Base-by-base conservation (phyloP, 2,329 filamentous ascomycete genomes). In the Incumbomyces delicatus region DNA sequence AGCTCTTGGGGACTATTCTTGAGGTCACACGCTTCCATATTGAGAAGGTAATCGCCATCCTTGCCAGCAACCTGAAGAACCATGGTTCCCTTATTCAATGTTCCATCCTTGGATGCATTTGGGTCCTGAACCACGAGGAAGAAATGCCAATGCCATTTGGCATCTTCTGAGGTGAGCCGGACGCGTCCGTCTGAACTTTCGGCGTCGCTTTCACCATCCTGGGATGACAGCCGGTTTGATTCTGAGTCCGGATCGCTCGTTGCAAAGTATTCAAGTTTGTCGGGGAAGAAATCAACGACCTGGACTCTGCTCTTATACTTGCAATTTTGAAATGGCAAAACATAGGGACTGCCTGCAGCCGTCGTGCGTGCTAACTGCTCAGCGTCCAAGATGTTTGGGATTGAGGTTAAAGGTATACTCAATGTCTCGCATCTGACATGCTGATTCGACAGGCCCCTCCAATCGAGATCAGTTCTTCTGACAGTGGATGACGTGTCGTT, bases 61-160 rank as follows among this genome's bases (percentile, higher is more conserved):
- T 63, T 48, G 47, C 74, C 81, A 44, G 81, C 75, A 1, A 95
- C 81, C 5, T 84, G 68, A 2, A 84, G 75, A 72, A 83, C 87
- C 43, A 89, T 60, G 22, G 71, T 42, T n/a, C 22, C 8, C 17
- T 17, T 70, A 6, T 73, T 46, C 7, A 30, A 60, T 12, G 68
- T 73, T 12, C 62, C 56, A 30, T 60, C 57, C 29, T 55, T 52
- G 36, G 57, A 61, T 3, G 66, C 60, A 29, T 66, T 62, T 0
- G 76, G 80, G 53, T 89, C 85, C 63, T 94, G 85, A 1, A 95
- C 76, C 11, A 84, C 72, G 18, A 96, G 72, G 17, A 77, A 78
- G 63, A 95, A 95, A 12, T 77, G 75, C 89, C 89, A 95, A 62
- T 92, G 80, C 85, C 87, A 95, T 6, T 62, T 58, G 1, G 60